Base-by-base conservation (phyloP, 345 rosid genomes). In the Geranium brycei region DNA sequence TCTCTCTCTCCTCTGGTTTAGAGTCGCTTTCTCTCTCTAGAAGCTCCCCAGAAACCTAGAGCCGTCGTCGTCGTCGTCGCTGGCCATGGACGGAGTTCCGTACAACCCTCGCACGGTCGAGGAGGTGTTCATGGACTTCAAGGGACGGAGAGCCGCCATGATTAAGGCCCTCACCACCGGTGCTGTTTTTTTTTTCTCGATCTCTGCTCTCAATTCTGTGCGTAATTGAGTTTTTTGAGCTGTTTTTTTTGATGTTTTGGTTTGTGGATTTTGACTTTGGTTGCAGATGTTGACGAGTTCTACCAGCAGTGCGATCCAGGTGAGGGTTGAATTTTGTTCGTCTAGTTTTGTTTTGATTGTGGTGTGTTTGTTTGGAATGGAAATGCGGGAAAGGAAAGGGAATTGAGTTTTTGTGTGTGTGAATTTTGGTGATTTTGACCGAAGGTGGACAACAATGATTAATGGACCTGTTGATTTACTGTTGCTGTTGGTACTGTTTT, bases 51-150 rank as follows among this genome's bases (percentile, higher is more conserved):
- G 32, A 41, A 4, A 14, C 28, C 28, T 23, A 23, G 28, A 23
- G 28, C 2, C 28, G 28, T 23, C 28, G 28, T 23, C 28, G 28
- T 23, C 28, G 28, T 62, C 51, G 82, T 84, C 89, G 86, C 82
- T 75, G 83, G 72, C 12, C 77, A 75, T 56, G 92, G 73, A 61
- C 72, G 70, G 41, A 35, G 41, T 7, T 35, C 7, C 41, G 30
- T 84, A 82, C 76, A 84, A 82, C 47, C 87, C 89, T 31, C 92
- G 86, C 58, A 87, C 93, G 30, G 88, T 87, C 61, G 90, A 82
- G 67, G 90, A 87, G 38, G 90, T 87, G 3, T 83, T 78, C 57
- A 76, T 75, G 71, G 90, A 87, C 78, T 87, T 82, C 72, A 85
- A 81, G 62, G 95, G 95, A 5, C 86, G 95, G 19, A 73, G 90